Evolutionary conservation across 1,284 basidiomycete genomes (phyloP), one percentile per base, ranked within the genome.

Genomic region (Heliocybe sulcata): DNA sequence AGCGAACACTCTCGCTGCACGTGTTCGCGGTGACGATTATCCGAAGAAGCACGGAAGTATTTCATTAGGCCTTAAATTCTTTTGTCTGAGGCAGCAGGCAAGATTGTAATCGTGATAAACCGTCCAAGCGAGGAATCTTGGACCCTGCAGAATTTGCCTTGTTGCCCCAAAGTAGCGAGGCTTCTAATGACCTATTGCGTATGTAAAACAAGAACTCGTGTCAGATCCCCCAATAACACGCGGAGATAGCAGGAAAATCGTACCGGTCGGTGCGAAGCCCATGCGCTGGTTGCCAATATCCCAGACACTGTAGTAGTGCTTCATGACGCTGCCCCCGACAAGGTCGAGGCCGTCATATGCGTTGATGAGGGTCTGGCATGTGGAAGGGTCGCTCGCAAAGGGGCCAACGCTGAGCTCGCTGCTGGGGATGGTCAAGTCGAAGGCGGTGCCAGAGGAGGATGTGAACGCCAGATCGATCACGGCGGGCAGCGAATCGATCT

Each of bases 251-350:
- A 50, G n/a, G 48, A 45, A n/a, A n/a, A 47, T 57, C 65, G 51
- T 45, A 67, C 67, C 66, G 51, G 64, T 67, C 8, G 73, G 67
- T 35, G 79, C 78, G 57, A 82, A 81, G 2, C 79, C 79, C 64
- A 81, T 65, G 23, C 76, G 67, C 58, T 72, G 69, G 12, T 65
- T 64, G 50, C 71, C 75, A 31, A 81, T 67, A 63, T 81, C 79
- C 77, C 76, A 81, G 16, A 79, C 74, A 58, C 74, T 80, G 60
- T 80, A 81, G 58, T 79, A 81, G 61, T 81, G 80, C 65, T 81
- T 80, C 57, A 81, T 65, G 52, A 81, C 57, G 58, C 76, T 77
- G 23, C 74, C 79, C 12, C 79, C 79, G 33, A 82, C 72, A 47
- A 81, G 68, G 51, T 72, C 70, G 53, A 77, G 66, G 2, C 73